Base-by-base conservation (phyloP, 495 filamentous ascomycete genomes). In the Jackrogersella minutella region DNA sequence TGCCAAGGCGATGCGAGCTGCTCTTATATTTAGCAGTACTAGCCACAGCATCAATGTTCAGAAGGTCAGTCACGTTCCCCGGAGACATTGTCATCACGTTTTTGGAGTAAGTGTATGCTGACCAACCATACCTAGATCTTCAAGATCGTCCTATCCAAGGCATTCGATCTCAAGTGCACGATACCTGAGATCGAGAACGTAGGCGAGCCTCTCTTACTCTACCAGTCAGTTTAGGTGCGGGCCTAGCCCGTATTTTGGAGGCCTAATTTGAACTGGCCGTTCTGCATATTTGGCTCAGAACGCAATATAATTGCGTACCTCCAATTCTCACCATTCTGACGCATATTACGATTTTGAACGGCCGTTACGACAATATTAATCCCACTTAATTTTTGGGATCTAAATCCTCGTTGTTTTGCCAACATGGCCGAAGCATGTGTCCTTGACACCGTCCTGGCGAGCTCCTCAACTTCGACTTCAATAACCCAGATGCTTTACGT, bases 11-110 rank as follows among this genome's bases (percentile, higher is more conserved):
- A 99, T 99, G 95, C 92, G 94, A 67, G 95, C 95, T 56, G 91
- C 90, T 72, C 81, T 99, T 66, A 97, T 99, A 73, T 99, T 99
- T 79, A 97, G 92, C 79, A 97, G 93, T 75, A 99, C 95, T 26
- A 97, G 93, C 76, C 95, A 99, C 77, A 97, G 93, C 76, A 99
- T 99, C 82, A 99, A 99, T 69, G 95, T 99, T 28, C 95, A 99
- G 76, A 99, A 99, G 91, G 95, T 97, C 72, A 22, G 77, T 57
- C 2, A 8, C 11, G 24, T 19, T 11, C n/a, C 40, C n/a, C 34
- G 14, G 22, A 28, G 1, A 24, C 17, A 49, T 30, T 2, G 11
- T 50, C 21, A 33, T 19, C 43, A 14, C 31, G 34, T 70, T 10
- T 47, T 39, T 33, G 1, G 14, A 34, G 24, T 16, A 37, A 3